Percentiles rank a stretch among this genome's conserved stretches.
Conservation (phyloP, 2,329 filamentous ascomycete genomes). For the Calonectria fujianensis region DNA sequence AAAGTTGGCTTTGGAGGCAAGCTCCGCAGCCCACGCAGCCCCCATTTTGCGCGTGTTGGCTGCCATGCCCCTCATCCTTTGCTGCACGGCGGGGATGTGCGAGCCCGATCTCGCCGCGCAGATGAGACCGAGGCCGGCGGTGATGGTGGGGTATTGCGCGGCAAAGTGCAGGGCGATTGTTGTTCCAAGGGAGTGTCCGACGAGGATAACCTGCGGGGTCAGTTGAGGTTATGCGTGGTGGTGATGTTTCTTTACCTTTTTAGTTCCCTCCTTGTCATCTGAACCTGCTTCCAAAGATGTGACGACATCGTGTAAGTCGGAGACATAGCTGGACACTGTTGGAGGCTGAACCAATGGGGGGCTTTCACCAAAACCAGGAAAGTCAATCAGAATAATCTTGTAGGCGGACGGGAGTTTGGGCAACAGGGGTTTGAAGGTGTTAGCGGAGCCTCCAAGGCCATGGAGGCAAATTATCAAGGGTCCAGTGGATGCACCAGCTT, state of each 20-base stretch:
- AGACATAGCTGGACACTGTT: conserved; percentile 9
- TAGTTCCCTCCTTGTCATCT: not conserved
- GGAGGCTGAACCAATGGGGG: not conserved
- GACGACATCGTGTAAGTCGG: conserved; percentile 23
- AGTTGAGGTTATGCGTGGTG: not conserved
- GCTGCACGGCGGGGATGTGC: not conserved
- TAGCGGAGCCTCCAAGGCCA: not conserved
- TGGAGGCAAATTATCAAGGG: conserved; percentile 3
- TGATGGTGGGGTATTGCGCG: not conserved
- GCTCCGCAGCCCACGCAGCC: not conserved
- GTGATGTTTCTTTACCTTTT: not conserved
- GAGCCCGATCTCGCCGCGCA: not conserved
- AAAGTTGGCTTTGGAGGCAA: not conserved
- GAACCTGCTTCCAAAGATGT: conserved; percentile 3
- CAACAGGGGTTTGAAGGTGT: not conserved
- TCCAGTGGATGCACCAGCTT: not conserved
- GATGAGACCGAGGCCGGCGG: not conserved
- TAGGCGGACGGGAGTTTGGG: not conserved
- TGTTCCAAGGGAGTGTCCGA: conserved; percentile 8
- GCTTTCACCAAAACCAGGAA: conserved; percentile 3
- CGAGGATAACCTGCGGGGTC: not conserved
- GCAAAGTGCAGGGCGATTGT: conserved; percentile 9
- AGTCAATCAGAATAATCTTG: not conserved
- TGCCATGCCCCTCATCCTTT: not conserved
- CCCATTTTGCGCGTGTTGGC: conserved; percentile 18